phyloP scores from a whole-genome alignment of 169 alveolate species.

The Pseudocohnilembus persalinus region DNA sequence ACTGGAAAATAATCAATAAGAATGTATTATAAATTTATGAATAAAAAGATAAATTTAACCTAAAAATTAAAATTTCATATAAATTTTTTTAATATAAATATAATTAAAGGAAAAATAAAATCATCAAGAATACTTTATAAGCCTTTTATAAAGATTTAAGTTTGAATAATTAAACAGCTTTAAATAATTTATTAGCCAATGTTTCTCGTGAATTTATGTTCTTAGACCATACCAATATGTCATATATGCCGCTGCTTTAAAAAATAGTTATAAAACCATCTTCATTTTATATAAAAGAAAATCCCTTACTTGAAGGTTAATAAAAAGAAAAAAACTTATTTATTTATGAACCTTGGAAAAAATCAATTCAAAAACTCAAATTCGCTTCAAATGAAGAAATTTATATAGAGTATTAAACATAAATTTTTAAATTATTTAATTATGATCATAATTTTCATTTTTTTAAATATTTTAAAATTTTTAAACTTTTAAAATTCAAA shows the following conservation, averaged over 20 bases:
- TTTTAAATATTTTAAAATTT: too few species aligned
- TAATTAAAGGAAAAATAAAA: not conserved
- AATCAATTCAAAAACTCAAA: not conserved
- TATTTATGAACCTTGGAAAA: not conserved
- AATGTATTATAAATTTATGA: too few species aligned
- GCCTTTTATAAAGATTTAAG: not conserved
- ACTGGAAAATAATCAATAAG: not conserved
- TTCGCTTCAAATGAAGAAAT: not conserved
- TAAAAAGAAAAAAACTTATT: too few species aligned
- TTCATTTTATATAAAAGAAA: not conserved
- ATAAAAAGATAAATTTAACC: too few species aligned
- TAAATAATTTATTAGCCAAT: too few species aligned
- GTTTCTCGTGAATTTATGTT: not conserved
- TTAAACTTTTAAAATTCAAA: not conserved
- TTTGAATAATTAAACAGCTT: too few species aligned
- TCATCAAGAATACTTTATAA: not conserved
- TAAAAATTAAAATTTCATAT: too few species aligned
- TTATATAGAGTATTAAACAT: not conserved
- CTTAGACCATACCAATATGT: not conserved
- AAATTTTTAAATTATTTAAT: too few species aligned
- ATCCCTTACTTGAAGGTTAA: too few species aligned
- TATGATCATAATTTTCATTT: not conserved
- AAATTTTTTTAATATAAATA: too few species aligned
- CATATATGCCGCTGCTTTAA: not conserved
- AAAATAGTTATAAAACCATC: not conserved